Evolutionary conservation across 768 basidiomycete genomes (phyloP), one percentile per base, ranked within the genome.

Genomic region (Myochromella boudieri): DNA sequence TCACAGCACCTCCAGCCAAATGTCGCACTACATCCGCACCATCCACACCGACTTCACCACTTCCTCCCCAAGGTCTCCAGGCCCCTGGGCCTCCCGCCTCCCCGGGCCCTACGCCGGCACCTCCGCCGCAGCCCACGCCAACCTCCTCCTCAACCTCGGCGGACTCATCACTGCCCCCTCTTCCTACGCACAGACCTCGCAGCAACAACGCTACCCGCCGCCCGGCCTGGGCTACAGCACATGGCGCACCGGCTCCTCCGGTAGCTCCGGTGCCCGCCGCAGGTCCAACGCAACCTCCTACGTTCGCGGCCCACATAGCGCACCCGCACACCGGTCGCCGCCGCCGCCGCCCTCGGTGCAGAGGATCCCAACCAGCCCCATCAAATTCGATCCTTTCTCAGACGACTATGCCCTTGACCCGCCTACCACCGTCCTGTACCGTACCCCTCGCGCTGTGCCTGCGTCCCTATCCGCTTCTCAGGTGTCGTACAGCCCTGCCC

Each of bases 1-100:
- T n/a, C n/a, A n/a, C n/a, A n/a, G n/a, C n/a, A n/a, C n/a, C n/a
- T n/a, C n/a, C n/a, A n/a, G n/a, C n/a, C n/a, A n/a, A 20, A 59
- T 57, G 58, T 47, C 63, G 14, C 68, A 68, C 58, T 68, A 72
- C 62, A 68, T 72, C 53, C 70, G 70, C 49, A 66, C 68, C 48
- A 66, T 72, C 62, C 68, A 72, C 53, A 67, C 69, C 43, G 64
- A 68, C 50, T 68, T 68, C 64, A 67, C 56, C 7, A 36, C 49
- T 21, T 29, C 50, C 28, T 44, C 52, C 18, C 38, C 56, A 20
- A 44, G 56, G 22, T 25, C 56, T 34, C 41, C 56, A 18, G 44
- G 57, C 26, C 21, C 56, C 37, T 38, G 38, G 8, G 46, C 52
- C 0, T 50, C 48, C 17, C 48, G 44, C 28, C 10, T 37, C 9